Base-by-base conservation (phyloP, 176 grass and related monocot species). In the Carex cristatella region DNA sequence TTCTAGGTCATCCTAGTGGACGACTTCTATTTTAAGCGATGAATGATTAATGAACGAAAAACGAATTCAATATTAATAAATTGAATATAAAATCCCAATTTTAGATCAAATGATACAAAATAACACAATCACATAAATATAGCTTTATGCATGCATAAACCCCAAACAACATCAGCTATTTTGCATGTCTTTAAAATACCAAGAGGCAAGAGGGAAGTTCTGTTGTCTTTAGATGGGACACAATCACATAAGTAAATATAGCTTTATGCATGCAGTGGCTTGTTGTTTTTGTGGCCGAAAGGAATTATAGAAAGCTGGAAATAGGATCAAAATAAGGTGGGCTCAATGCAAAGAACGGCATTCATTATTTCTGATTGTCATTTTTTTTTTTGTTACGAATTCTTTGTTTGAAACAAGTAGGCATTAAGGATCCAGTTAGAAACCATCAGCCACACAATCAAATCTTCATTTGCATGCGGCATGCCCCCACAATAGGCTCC, bases 401-500 rank as follows among this genome's bases (percentile, higher is more conserved):
- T 23, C 23, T 23, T 23, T 23, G 23, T 23, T 23, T 23, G 19
- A 55, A 32, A 57, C 30, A 28, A 57, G 51, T 9, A 57, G 12
- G 49, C 23, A 78, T 16, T 28, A 78, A 35, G 51, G 51, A 78
- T 56, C 28, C 23, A 78, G 51, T 57, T 78, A 57, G 73, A 18
- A 33, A 28, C 0, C 30, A 33, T 57, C 35, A 79, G 74, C 53
- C 74, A 79, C 74, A 55, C 53, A 79, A 35, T 30, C 30, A 56
- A 55, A 79, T 16, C 74, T n/a, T 16, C 2, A 13, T 33, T 79
- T 28, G 3, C 1, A 23, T 23, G 23, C 23, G 23, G 3, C 1
- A 79, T 56, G 28, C 51, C 74, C 74, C 61, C 53, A 79, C 74
- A 79, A 37, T 37, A 10, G 74, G 74, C 53, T 79, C 74, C 53